Evolutionary conservation across 371 early-diverging fungal species (phyloP).

Genomic region (Globomyces sp.): DNA sequence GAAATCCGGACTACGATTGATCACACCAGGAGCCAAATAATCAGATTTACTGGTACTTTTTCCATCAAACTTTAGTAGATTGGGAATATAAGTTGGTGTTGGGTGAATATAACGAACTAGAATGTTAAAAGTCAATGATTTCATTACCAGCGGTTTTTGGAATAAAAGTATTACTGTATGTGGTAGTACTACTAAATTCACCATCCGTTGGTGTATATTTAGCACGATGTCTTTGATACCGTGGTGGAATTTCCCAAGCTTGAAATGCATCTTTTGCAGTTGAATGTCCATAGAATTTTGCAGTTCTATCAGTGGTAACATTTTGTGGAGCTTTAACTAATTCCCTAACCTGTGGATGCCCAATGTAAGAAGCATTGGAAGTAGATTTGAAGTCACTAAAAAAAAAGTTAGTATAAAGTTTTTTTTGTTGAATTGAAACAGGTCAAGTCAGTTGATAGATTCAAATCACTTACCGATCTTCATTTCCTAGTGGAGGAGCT

Average conservation of each 20-base stretch:
- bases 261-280: conserved; percentile 40
- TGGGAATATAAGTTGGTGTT: conserved; percentile 23
- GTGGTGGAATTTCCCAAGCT: conserved; percentile 35
- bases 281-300: conserved; percentile 37
- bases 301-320: conserved; percentile 16
- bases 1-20: conserved; percentile 27
- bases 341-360: conserved; percentile 25
- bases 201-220: conserved; percentile 30
- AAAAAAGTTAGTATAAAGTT: background rate
- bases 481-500: conserved; percentile 4
- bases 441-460: no score
- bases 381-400: conserved; percentile 45
- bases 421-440: no score
- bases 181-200: conserved; percentile 25
- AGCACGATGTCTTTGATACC: conserved; percentile 25
- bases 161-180: conserved; percentile 14
- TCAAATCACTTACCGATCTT: conserved; percentile 15
- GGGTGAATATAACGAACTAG: conserved; percentile 21
- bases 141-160: conserved; percentile 16
- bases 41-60: conserved; percentile 38
- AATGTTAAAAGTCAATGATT: background rate
- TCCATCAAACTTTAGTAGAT: conserved; percentile 38
- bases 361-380: conserved; percentile 35
- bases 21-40: conserved; percentile 25
- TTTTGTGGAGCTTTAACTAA: conserved; percentile 24